These are phyloP conservation scores for Tylopilus sp. DNA, from an alignment of 1,284 basidiomycete species.

Conservation along the genomic window DNA sequence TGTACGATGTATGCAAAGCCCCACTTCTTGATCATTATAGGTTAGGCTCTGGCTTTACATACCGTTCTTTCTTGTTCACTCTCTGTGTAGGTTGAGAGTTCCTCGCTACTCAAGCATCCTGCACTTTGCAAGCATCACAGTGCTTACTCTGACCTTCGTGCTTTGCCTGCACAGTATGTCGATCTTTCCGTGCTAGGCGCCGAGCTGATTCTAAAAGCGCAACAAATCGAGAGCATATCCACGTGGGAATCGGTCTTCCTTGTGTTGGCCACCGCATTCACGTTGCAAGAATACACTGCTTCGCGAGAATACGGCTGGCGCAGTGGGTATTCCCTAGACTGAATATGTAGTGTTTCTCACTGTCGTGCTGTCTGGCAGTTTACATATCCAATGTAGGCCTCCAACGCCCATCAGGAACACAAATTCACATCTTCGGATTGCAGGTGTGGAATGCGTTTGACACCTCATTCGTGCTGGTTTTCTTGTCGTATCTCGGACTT, in stretches of 20 bases:
- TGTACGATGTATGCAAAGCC: slow-evolving; percentile 68
- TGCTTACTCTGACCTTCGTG: slow-evolving; percentile 68
- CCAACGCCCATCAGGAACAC: not conserved
- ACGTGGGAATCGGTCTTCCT: slow-evolving; percentile 70
- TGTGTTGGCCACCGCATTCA: slow-evolving; percentile 69
- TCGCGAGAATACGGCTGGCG: slow-evolving; percentile 81
- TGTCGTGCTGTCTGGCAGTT: slow-evolving; percentile 43
- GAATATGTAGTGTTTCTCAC: slow-evolving; percentile 3
- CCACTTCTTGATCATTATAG: slow-evolving; percentile 83
- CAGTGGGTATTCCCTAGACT: slow-evolving; percentile 47
- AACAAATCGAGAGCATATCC: slow-evolving; percentile 48
- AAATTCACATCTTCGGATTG: slow-evolving; percentile 2
- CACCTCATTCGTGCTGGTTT: slow-evolving; percentile 69
- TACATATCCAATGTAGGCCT: slow-evolving; percentile 72
- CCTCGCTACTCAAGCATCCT: slow-evolving; percentile 75
- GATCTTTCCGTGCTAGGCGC: not conserved
- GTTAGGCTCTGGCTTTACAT: slow-evolving; percentile 30
- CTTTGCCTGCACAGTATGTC: slow-evolving; percentile 64
- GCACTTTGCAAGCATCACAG: slow-evolving; percentile 71
- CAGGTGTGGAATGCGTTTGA: slow-evolving; percentile 89
- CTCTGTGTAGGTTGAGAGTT: slow-evolving; percentile 58
- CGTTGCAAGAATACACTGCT: slow-evolving; percentile 76
- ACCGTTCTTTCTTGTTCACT: slow-evolving; percentile 6
- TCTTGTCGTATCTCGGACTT: slow-evolving; percentile 62
- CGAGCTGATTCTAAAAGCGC: slow-evolving; percentile 41